These are phyloP conservation scores for Phaeodactylum tricornutum DNA, from an alignment of 108 stramenopile genomes.

Conservation along the genomic window DNA sequence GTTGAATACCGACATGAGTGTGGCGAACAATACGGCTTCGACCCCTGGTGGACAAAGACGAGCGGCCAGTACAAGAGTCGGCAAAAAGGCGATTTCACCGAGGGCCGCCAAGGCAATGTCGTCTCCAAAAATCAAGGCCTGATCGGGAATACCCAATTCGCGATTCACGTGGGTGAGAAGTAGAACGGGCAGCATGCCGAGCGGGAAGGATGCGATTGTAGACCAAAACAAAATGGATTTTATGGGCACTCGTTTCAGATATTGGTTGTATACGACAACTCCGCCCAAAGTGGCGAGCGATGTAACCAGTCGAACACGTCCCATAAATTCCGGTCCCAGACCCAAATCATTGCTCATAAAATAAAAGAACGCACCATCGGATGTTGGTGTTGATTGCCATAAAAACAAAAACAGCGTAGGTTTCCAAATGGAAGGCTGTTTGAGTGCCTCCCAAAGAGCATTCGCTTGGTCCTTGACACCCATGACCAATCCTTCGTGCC, in stretches of 20 bases:
- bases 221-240: constrained; percentile 83
- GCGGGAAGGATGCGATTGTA: constrained; percentile 49
- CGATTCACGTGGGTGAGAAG: constrained; percentile 84
- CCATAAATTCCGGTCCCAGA: constrained; percentile 89
- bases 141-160: constrained; percentile 82
- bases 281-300: constrained; percentile 78
- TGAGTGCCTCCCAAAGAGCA: constrained; percentile 68
- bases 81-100: constrained; percentile 90
- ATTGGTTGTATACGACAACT: constrained; percentile 67
- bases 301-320: constrained; percentile 75
- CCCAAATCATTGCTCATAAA: constrained; percentile 89
- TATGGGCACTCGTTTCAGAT: constrained; percentile 43
- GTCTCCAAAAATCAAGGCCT: constrained; percentile 88
- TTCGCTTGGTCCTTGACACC: constrained; percentile 52
- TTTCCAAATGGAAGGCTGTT: constrained; percentile 76
- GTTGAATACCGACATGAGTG: constrained; percentile 92
- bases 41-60: constrained; percentile 87
- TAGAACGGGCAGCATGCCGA: constrained; percentile 70
- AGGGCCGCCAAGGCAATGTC: constrained; percentile 80
- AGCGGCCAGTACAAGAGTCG: constrained; percentile 89
- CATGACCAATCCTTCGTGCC: neutral
- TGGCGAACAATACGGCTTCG: constrained; percentile 91
- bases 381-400: constrained; percentile 92
- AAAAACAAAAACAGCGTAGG: constrained; percentile 89
- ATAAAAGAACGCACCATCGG: constrained; percentile 89